A percentile compares a stretch with the other conserved stretches of the same genome.
Conservation (phyloP, 2,329 filamentous ascomycete genomes). For the Pochonia chlamydosporia region DNA sequence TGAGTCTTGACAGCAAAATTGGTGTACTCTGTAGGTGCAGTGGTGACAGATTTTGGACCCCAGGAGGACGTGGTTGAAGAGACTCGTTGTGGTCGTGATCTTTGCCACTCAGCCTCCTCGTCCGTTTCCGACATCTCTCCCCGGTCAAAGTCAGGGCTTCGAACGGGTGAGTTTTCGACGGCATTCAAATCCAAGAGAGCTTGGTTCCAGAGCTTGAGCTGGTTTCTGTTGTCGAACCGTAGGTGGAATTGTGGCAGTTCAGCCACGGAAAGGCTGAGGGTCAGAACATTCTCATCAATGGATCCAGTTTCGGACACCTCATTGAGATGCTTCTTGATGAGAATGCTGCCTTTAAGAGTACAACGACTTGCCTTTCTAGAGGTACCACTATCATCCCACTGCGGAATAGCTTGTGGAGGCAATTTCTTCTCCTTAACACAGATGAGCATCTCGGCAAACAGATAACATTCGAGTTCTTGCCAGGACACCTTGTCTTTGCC, state of each 20-base stretch:
- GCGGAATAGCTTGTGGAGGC: slow-evolving; percentile 40
- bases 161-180: slow-evolving; percentile 56
- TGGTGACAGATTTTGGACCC: slow-evolving; percentile 77
- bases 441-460: slow-evolving; percentile 98
- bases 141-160: slow-evolving; percentile 72
- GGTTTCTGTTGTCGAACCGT: slow-evolving; percentile 74
- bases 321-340: slow-evolving; percentile 97
- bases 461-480: slow-evolving; percentile 95
- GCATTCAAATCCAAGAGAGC: slow-evolving; percentile 79
- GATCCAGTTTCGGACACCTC: slow-evolving; percentile 69
- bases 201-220: slow-evolving; percentile 87
- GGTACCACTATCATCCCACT: slow-evolving; percentile 59
- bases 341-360: slow-evolving; percentile 92
- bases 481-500: slow-evolving; percentile 95
- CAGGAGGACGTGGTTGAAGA: slow-evolving; percentile 81
- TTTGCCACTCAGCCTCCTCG: slow-evolving; percentile 75
- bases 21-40: slow-evolving; percentile 88
- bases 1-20: slow-evolving; percentile 52
- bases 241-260: slow-evolving; percentile 94
- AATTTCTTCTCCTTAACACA: slow-evolving; percentile 97
- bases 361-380: slow-evolving; percentile 66
- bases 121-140: slow-evolving; percentile 75
- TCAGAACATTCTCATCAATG: slow-evolving; percentile 76
- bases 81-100: slow-evolving; percentile 59
- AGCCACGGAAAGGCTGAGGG: slow-evolving; percentile 81